Conservation (phyloP, 139 green algal genomes). For the Ettlia oleoabundans region DNA sequence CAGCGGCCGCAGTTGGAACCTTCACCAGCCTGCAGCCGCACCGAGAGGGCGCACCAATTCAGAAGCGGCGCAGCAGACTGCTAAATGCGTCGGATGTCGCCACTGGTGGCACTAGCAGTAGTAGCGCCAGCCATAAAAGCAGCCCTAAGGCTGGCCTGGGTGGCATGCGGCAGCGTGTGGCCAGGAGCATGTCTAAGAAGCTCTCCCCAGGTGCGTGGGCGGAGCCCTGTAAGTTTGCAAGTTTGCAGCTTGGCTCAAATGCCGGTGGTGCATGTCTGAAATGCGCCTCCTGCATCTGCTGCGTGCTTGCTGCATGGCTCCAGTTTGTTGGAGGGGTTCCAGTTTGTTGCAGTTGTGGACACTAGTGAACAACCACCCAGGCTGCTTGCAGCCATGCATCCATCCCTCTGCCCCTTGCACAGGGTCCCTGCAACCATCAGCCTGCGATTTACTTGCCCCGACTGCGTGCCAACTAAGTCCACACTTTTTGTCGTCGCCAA, state of each 20-base stretch:
- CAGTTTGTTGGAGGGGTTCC: too few relatives aligned
- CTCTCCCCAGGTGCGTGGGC: neutral
- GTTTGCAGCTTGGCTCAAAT: neutral
- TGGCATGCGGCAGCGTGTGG: neutral
- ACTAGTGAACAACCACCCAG: too few relatives aligned
- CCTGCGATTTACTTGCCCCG: too few relatives aligned
- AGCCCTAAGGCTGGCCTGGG: neutral
- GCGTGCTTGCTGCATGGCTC: too few relatives aligned
- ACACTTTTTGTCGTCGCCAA: neutral
- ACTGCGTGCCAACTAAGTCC: neutral
- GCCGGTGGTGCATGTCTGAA: too few relatives aligned
- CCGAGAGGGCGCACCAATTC: neutral
- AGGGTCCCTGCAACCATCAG: too few relatives aligned
- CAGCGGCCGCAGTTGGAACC: constrained; percentile 6
- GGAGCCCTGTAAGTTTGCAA: neutral
- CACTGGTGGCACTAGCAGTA: neutral
- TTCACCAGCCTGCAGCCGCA: constrained; percentile 27
- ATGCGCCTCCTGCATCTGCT: too few relatives aligned
- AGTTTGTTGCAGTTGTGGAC: too few relatives aligned
- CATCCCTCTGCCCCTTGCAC: too few relatives aligned
- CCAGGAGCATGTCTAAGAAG: neutral
- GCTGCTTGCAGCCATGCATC: too few relatives aligned
- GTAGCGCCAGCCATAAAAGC: neutral
- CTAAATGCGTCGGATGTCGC: neutral
- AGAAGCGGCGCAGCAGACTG: neutral